phyloP scores from a whole-genome alignment of 139 green algal genomes.

The Coccomyxa sp. region DNA sequence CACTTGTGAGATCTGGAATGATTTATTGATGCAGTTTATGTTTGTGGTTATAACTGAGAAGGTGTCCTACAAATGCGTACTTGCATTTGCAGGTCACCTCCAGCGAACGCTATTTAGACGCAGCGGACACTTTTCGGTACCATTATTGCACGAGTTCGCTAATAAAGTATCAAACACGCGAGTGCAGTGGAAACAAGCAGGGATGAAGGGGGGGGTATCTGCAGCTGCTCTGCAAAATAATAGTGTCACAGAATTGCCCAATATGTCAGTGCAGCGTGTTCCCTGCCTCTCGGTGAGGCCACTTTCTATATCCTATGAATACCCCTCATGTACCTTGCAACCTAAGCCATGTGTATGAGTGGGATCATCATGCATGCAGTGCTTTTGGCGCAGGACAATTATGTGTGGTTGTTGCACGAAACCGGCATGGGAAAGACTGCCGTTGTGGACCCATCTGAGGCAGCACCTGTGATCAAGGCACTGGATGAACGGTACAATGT shows the following conservation, averaged over 20 bases:
- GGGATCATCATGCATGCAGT: not conserved
- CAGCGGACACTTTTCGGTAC: too few relatives aligned
- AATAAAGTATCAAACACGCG: too few relatives aligned
- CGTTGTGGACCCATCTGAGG: conserved; percentile 83
- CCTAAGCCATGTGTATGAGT: not conserved
- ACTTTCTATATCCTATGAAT: not conserved
- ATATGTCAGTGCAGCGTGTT: conserved; percentile 8
- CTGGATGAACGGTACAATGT: conserved; percentile 45
- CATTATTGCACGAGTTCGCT: too few relatives aligned
- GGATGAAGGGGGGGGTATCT: not conserved
- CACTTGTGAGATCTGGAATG: too few relatives aligned
- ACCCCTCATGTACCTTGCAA: not conserved
- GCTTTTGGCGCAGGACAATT: conserved; percentile 53
- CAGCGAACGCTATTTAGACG: too few relatives aligned
- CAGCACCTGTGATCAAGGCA: conserved; percentile 48
- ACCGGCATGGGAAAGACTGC: conserved; percentile 39
- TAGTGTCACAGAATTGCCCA: not conserved
- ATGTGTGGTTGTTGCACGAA: conserved; percentile 75
- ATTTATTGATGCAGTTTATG: too few relatives aligned
- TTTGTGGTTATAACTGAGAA: too few relatives aligned
- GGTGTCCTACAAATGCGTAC: too few relatives aligned
- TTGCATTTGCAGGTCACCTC: too few relatives aligned
- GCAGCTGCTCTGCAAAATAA: not conserved
- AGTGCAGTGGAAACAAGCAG: not conserved
- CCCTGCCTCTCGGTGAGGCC: conserved; percentile 10